Evolutionary conservation across 495 filamentous ascomycete genomes (phyloP).

Genomic region (Darksidea phi): DNA sequence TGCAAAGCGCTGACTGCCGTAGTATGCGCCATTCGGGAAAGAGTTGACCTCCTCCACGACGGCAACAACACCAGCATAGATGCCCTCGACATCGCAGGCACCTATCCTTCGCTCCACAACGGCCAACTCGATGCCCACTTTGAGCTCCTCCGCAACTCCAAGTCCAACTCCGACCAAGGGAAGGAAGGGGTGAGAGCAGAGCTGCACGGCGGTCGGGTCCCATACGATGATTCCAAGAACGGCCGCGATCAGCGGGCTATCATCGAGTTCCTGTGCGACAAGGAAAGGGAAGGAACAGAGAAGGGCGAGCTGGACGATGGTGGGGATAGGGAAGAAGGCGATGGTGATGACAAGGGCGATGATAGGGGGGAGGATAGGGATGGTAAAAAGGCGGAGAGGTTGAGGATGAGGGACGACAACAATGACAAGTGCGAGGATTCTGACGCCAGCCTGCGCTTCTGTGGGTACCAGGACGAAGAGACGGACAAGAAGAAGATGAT

Average conservation of each 20-base stretch:
- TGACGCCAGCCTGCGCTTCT: conserved; percentile 62
- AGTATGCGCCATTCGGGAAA: conserved; percentile 78
- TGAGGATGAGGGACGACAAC: conserved; percentile 36
- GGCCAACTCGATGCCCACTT: conserved; percentile 58
- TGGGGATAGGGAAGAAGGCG: conserved; percentile 37
- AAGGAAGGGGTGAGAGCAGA: conserved; percentile 69
- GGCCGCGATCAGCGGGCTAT: conserved; percentile 63
- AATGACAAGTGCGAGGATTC: conserved; percentile 42
- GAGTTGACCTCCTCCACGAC: conserved; percentile 42
- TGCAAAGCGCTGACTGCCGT: conserved; percentile 12
- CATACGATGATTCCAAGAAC: conserved; percentile 47
- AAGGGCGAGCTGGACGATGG: conserved; percentile 42
- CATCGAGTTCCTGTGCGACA: conserved; percentile 82
- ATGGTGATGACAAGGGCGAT: conserved; percentile 37
- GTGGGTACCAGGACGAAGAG: conserved; percentile 60
- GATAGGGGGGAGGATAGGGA: conserved; percentile 39
- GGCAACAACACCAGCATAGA: conserved; percentile 49
- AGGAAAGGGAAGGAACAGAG: conserved; percentile 66
- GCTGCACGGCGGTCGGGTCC: conserved; percentile 65
- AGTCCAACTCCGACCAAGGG: conserved; percentile 56
- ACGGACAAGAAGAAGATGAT: conserved; percentile 44
- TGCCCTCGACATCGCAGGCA: conserved; percentile 73
- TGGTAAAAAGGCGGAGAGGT: conserved; percentile 34
- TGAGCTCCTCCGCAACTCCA: conserved; percentile 59
- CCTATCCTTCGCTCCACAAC: conserved; percentile 51